phyloP scores from a whole-genome alignment of 176 grass and related monocot genomes.

The Eragrostis curvula region DNA sequence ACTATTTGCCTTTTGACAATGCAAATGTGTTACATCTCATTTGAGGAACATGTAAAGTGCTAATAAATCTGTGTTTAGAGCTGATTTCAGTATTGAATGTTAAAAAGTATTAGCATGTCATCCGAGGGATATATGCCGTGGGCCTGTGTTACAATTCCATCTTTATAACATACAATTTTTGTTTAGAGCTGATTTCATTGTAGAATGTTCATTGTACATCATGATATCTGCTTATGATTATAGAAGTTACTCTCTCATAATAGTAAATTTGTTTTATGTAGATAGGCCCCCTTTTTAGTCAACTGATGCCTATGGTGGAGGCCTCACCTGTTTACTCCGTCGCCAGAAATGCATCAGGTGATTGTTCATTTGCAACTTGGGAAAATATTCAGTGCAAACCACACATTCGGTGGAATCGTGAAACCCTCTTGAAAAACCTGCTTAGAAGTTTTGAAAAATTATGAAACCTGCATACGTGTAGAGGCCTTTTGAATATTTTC shows the following conservation, averaged over 20 bases:
- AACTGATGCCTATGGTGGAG: constrained; percentile 84
- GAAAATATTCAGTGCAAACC: no score
- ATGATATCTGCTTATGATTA: neutral
- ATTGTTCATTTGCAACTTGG: constrained; percentile 11
- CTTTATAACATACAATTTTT: neutral
- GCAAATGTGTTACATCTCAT: neutral
- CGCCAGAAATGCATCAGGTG: constrained; percentile 86
- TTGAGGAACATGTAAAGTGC: no score
- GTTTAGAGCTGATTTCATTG: constrained; percentile 17
- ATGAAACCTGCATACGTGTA: no score
- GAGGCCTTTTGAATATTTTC: no score
- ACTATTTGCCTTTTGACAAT: neutral
- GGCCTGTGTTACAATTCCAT: neutral
- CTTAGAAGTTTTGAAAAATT: no score
- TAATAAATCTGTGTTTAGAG: no score
- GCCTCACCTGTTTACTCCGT: constrained; percentile 71
- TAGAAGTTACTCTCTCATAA: constrained; percentile 13
- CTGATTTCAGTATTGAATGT: no score
- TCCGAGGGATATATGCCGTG: no score
- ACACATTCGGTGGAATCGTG: no score
- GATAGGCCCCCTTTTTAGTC: constrained; percentile 91
- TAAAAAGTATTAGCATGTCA: no score
- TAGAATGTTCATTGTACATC: neutral
- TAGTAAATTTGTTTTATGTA: constrained; percentile 50
- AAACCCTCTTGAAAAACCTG: no score